Conservation (phyloP, 139 green algal genomes). For the Haematococcus sp. region DNA sequence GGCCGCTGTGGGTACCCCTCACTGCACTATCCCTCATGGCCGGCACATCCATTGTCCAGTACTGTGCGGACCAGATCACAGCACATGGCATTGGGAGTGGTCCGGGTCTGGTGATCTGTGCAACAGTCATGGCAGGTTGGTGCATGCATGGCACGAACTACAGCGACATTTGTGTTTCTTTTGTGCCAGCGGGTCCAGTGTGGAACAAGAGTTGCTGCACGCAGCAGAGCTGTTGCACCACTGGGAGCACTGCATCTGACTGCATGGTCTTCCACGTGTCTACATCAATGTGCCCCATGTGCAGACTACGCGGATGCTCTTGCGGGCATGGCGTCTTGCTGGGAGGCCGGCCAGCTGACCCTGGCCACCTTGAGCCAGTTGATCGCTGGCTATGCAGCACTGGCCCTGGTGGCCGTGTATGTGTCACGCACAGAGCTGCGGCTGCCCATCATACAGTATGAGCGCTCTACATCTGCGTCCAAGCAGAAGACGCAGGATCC, state of each 20-base stretch:
- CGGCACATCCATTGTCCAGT: constrained; percentile 42
- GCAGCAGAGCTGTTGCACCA: too few relatives aligned
- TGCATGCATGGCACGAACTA: background rate
- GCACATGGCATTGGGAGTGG: constrained; percentile 49
- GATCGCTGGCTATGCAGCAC: constrained; percentile 33
- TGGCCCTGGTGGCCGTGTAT: constrained; percentile 46
- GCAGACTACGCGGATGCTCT: constrained; percentile 52
- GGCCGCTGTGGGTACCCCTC: constrained; percentile 7
- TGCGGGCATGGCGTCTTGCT: constrained; percentile 26
- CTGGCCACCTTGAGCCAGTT: constrained; percentile 12
- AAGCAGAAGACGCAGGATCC: background rate
- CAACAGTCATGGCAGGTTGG: constrained; percentile 45
- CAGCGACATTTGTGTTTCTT: too few relatives aligned
- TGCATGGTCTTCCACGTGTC: too few relatives aligned
- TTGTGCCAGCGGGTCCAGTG: too few relatives aligned
- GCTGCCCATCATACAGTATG: constrained; percentile 57
- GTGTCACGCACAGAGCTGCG: constrained; percentile 40
- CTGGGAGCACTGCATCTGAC: too few relatives aligned
- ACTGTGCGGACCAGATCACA: constrained; percentile 53
- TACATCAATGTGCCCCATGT: too few relatives aligned
- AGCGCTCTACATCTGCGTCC: constrained; percentile 22
- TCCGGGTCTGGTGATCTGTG: constrained; percentile 56
- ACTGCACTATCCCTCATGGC: constrained; percentile 45
- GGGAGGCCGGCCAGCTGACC: constrained; percentile 25
- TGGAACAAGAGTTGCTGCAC: too few relatives aligned